These are phyloP conservation scores for Saccharomycopsis crataegensis DNA, from an alignment of 1,139 yeast genomes.

Conservation along the genomic window DNA sequence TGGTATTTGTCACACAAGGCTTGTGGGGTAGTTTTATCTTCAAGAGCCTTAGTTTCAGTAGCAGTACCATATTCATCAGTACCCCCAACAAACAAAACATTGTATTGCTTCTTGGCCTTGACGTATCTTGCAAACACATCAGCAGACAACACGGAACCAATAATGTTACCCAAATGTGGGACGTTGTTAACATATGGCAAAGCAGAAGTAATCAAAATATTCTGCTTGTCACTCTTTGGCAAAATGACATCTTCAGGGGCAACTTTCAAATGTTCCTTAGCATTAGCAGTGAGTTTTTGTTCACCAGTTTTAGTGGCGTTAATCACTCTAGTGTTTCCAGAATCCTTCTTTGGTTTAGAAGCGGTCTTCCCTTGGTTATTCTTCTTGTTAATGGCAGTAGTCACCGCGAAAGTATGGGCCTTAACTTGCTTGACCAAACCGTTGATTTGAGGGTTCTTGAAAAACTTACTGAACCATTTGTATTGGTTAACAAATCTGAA, in stretches of 20 bases:
- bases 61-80: conserved; percentile 99
- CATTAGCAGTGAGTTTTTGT: conserved; percentile 31
- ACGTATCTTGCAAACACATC: conserved; percentile 90
- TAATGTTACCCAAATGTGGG: conserved; percentile 95
- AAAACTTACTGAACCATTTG: conserved; percentile 40
- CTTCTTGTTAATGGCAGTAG: conserved; percentile 24
- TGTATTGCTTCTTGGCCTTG: conserved; percentile 76
- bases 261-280: conserved; percentile 34
- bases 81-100: conserved; percentile 84
- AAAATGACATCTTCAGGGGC: conserved; percentile 30
- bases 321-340: conserved; percentile 23
- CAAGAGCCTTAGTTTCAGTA: conserved; percentile 95
- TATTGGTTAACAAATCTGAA: conserved; percentile 18
- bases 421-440: conserved; percentile 14
- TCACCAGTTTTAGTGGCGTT: conserved; percentile 33
- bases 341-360: conserved; percentile 22
- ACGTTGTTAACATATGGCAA: conserved; percentile 96
- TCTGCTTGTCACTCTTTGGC: conserved; percentile 67
- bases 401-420: conserved; percentile 33
- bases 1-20: conserved; percentile 88
- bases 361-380: conserved; percentile 6
- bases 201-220: conserved; percentile 88
- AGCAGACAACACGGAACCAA: conserved; percentile 91
- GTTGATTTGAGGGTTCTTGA: conserved; percentile 30
- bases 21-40: conserved; percentile 81